A percentile compares a stretch with the other conserved stretches of the same genome.
phyloP scores from a whole-genome alignment of 371 early-diverging fungal genomes.

The Aphelidium insulamus region DNA sequence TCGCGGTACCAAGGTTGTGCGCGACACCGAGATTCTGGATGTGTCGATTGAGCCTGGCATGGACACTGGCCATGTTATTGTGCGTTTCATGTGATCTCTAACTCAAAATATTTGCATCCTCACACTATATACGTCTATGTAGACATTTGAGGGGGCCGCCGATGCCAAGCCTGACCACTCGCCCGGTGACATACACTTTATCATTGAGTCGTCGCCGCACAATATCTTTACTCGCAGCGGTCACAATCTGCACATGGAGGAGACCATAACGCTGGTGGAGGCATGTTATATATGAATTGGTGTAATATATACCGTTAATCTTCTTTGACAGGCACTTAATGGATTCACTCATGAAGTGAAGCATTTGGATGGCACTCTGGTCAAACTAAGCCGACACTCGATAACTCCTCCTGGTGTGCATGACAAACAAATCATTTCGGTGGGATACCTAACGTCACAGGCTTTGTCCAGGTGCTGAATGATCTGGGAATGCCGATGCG shows the following conservation, averaged over 20 bases:
- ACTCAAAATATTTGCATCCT: neutral
- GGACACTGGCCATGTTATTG: constrained; percentile 49
- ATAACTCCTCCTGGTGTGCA: constrained; percentile 35
- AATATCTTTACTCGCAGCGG: constrained; percentile 53
- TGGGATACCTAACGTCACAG: constrained; percentile 4
- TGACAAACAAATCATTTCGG: neutral
- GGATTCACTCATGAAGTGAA: constrained; percentile 60
- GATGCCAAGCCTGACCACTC: constrained; percentile 73
- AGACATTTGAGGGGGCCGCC: constrained; percentile 58
- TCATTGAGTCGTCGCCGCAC: constrained; percentile 53
- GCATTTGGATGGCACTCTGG: constrained; percentile 57
- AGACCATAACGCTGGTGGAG: constrained; percentile 56
- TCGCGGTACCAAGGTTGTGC: constrained; percentile 54
- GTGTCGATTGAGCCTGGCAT: constrained; percentile 72
- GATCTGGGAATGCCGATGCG: constrained; percentile 65
- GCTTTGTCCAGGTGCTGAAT: constrained; percentile 40
- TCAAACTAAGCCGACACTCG: constrained; percentile 25
- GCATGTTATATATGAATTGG: constrained; percentile 2
- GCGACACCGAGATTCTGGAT: constrained; percentile 57
- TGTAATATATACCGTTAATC: neutral
- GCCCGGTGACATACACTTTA: constrained; percentile 76
- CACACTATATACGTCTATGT: neutral
- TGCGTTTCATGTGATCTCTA: constrained; percentile 6
- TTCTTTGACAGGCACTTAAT: constrained; percentile 32
- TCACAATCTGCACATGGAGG: constrained; percentile 54